Evolutionary conservation across 768 basidiomycete genomes (phyloP), one percentile per base, ranked within the genome.

Genomic region (Kwoniella dendrophila): DNA sequence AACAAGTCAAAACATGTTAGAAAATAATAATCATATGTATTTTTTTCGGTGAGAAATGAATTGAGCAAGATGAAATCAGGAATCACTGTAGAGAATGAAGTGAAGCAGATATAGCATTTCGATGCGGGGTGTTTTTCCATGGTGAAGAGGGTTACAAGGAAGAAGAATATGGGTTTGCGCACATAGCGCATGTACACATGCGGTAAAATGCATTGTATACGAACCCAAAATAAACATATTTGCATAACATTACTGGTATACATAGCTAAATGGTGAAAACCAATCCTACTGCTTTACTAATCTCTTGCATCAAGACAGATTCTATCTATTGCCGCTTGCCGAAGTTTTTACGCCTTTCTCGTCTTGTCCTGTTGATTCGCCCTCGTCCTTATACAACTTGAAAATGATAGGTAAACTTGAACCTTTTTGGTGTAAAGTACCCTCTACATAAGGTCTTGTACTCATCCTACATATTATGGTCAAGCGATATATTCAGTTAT

Each of bases 391-490:
- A 41, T 56, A 57, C 18, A 51, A 59, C 50, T 55, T 62, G 53
- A 69, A 30, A 11, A 69, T 32, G n/a, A 69, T 27, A 8, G 68
- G 64, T 34, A 69, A 32, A 48, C 58, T 58, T 45, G 64, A 58
- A 18, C 68, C 68, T 43, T 59, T 69, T 7, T 34, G 53, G 10
- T 16, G 5, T 44, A 66, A 30, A 8, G 62, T 54, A 7, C 64
- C 64, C 20, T 33, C 45, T 14, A 63, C 68, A 43, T 57, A 69
- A 7, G 68, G 68, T 26, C 68, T 58, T 11, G 63, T 69, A 48
- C 68, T 69, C 48, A 69, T 58, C 63, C 67, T 69, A 38, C 27
- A 29, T 20, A n/a, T 11, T 18, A 18, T 10, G 24, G 20, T 48
- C 47, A n/a, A n/a, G 4, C 33, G 14, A 6, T 2, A 34, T 16